Evolutionary conservation across 345 rosid genomes (phyloP).

Genomic region (Abelmoschus esculentus): DNA sequence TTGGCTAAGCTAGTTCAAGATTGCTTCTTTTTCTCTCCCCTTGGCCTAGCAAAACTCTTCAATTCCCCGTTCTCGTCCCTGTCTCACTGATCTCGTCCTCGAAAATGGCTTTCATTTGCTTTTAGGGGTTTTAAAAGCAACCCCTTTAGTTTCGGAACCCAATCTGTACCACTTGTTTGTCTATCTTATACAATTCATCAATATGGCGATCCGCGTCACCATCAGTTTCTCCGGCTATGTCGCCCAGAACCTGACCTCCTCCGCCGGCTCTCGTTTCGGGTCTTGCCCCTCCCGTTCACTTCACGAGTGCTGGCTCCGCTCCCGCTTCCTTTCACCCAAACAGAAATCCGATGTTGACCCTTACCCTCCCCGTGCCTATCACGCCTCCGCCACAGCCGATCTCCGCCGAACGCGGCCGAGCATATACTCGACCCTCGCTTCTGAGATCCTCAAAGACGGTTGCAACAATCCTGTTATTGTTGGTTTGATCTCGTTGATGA

Average conservation of each 20-base stretch:
- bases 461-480: conserved; percentile 33
- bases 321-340: conserved; percentile 32
- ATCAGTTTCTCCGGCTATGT: conserved; percentile 55
- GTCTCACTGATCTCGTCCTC: conserved; percentile 10
- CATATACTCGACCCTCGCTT: conserved; percentile 38
- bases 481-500: conserved; percentile 53
- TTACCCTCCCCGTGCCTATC: conserved; percentile 12
- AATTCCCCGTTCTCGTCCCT: conserved; percentile 25
- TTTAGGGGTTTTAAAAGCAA: conserved; percentile 18
- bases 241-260: conserved; percentile 48
- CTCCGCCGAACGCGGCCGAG: conserved; percentile 17
- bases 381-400: conserved; percentile 4
- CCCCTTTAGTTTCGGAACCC: conserved; percentile 29
- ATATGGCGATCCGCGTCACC: conserved; percentile 74
- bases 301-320: conserved; percentile 46
- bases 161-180: conserved; percentile 38
- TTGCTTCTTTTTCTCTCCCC: conserved; percentile 6
- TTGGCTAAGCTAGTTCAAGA: not conserved
- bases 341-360: conserved; percentile 39
- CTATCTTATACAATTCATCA: conserved; percentile 25
- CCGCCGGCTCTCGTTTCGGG: conserved; percentile 44
- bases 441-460: conserved; percentile 37
- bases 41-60: conserved; percentile 12
- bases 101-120: conserved; percentile 17
- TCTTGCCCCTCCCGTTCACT: conserved; percentile 38